Evolutionary conservation across 176 grass and related monocot genomes (phyloP).

Genomic region (Lolium rigidum): DNA sequence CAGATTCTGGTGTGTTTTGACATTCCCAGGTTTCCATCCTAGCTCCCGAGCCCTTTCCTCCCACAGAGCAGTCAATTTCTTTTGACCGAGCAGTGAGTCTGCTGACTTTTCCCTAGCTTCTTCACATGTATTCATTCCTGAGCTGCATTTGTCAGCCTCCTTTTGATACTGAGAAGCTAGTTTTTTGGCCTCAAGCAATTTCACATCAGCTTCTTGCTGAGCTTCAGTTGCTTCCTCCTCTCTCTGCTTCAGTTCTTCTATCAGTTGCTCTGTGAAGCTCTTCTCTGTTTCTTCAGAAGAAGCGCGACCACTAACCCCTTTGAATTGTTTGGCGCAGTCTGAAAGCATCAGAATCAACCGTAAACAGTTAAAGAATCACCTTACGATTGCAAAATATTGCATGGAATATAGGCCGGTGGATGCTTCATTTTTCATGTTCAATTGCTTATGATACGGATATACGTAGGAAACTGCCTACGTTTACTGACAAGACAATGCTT

Average conservation of each 20-base stretch:
- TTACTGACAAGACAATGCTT: conserved; percentile 10
- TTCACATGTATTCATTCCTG: conserved; percentile 98
- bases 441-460: background rate
- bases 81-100: conserved; percentile 58
- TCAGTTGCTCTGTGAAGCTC: conserved; percentile 75
- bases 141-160: conserved; percentile 97
- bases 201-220: conserved; percentile 80
- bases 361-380: conserved; percentile 6
- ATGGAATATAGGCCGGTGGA: background rate
- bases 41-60: conserved; percentile 70
- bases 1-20: conserved; percentile 30
- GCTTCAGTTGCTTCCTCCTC: conserved; percentile 82
- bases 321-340: conserved; percentile 82
- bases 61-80: conserved; percentile 80
- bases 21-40: conserved; percentile 69
- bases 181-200: conserved; percentile 90
- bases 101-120: conserved; percentile 87
- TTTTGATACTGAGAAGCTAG: conserved; percentile 96
- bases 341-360: conserved; percentile 14
- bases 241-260: conserved; percentile 83
- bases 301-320: conserved; percentile 38
- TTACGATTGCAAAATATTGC: background rate
- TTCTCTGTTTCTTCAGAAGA: conserved; percentile 88
- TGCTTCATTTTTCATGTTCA: background rate
- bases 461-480: background rate